phyloP scores from a whole-genome alignment of 768 basidiomycete genomes.

The Auriscalpium vulgare region DNA sequence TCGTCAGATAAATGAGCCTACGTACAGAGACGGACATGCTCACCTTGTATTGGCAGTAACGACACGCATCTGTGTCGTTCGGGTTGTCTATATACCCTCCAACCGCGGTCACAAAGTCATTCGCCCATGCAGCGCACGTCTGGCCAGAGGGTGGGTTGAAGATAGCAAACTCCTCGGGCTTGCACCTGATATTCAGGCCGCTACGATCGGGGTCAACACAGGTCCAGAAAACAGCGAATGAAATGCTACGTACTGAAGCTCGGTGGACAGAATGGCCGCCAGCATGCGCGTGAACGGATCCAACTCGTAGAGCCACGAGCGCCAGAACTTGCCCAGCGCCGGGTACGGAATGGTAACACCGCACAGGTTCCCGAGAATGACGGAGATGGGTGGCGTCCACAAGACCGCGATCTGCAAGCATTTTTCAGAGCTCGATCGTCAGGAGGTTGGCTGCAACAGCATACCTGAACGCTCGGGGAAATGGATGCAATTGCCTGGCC shows the following conservation, averaged over 20 bases:
- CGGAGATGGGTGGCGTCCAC: constrained; percentile 66
- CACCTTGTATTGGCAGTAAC: constrained; percentile 61
- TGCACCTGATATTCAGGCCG: constrained; percentile 57
- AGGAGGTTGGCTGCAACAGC: not conserved
- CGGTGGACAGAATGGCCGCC: constrained; percentile 71
- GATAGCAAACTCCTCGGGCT: constrained; percentile 55
- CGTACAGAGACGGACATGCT: constrained; percentile 6
- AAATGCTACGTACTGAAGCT: constrained; percentile 44
- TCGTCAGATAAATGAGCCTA: not conserved
- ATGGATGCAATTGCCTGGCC: constrained; percentile 71
- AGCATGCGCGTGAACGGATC: constrained; percentile 69
- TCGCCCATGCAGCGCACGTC: constrained; percentile 65
- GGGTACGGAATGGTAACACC: constrained; percentile 75
- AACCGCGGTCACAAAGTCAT: constrained; percentile 47
- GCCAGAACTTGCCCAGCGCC: constrained; percentile 61
- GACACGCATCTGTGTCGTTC: constrained; percentile 49
- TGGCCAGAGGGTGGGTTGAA: constrained; percentile 72
- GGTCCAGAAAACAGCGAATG: constrained; percentile 5
- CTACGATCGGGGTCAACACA: constrained; percentile 20
- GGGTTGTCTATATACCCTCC: constrained; percentile 75
- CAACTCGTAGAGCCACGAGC: constrained; percentile 70
- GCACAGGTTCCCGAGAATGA: constrained; percentile 65
- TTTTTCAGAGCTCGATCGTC: not conserved
- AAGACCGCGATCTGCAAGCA: constrained; percentile 47
- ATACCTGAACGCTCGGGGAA: constrained; percentile 57